These are phyloP conservation scores for Aspergillus novoparasiticus DNA, from an alignment of 2,329 filamentous ascomycete species.

Conservation along the genomic window DNA sequence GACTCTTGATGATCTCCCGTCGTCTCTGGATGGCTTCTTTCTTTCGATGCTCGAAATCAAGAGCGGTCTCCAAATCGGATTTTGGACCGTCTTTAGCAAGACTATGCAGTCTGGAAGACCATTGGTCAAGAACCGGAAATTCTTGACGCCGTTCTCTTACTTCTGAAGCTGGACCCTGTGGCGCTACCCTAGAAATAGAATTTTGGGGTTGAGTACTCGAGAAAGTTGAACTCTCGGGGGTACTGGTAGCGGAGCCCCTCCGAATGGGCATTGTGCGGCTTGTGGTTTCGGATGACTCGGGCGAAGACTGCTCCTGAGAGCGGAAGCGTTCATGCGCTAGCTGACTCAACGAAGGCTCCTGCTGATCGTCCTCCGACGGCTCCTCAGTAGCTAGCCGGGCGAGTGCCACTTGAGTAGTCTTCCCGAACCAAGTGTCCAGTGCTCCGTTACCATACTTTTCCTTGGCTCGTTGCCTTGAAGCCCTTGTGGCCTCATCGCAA, in stretches of 20 bases:
- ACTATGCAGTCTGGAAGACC: conserved; percentile 26
- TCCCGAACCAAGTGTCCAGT: conserved; percentile 37
- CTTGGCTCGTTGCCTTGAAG: conserved; percentile 21
- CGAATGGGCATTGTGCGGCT: background rate
- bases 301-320: background rate
- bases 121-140: conserved; percentile 27
- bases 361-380: background rate
- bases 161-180: background rate
- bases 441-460: conserved; percentile 29
- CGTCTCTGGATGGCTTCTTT: conserved; percentile 34
- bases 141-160: conserved; percentile 15
- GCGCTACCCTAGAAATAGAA: too few relatives aligned
- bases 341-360: conserved; percentile 12
- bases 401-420: conserved; percentile 13
- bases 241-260: background rate
- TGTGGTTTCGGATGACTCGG: background rate
- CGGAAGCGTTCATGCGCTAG: conserved; percentile 21
- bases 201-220: background rate
- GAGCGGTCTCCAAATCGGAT: conserved; percentile 31
- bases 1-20: conserved; percentile 22
- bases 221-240: background rate
- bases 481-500: conserved; percentile 7
- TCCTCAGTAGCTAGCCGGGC: background rate
- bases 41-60: conserved; percentile 45
- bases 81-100: conserved; percentile 13